Base-by-base conservation (phyloP, 805 yeast species). In the Nakazawaea wickerhamii region DNA sequence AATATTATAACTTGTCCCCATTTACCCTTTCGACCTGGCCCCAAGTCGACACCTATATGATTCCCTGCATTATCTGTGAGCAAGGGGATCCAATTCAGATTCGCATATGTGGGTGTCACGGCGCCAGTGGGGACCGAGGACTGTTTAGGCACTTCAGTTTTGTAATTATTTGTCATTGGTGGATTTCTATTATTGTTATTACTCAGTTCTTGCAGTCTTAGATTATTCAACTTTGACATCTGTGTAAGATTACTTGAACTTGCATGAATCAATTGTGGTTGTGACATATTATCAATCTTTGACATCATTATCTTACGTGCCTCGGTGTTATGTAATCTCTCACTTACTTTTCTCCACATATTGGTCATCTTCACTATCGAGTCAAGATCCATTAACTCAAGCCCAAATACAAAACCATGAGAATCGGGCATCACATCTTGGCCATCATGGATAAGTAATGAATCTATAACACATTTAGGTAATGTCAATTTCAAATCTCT, bases 1-100 rank as follows among this genome's bases (percentile, higher is more conserved):
- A 86, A 90, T 36, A 87, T 55, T 41, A 90, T 90, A 18, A 89
- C 86, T 64, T 90, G 97, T 18, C 96, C 97, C 68, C 79, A 73
- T 23, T 60, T 68, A 32, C 95, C 95, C 21, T 68, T 63, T 5
- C 78, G 68, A 5, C 84, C 95, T 2, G 90, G 89, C 6, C 83
- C 80, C 46, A 90, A 68, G 61, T 90, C 97, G 10, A 90, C 72
- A 40, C 88, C 97, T 40, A 90, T 78, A 58, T 86, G 88, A 64
- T 90, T 90, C 22, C 97, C 97, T 3, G 82, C 78, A 44, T 77
- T 77, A 58, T 90, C 97, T 15, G 93, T 85, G 20, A 88, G 73
- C 38, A 90, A 63, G 2, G 97, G 97, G 40, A 90, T 79, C 97
- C 97, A 90, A 54, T 74, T 77, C 4, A 86, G 77, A 59, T 86